Conservation (phyloP, 768 basidiomycete genomes). For the Ramaria rubella region DNA sequence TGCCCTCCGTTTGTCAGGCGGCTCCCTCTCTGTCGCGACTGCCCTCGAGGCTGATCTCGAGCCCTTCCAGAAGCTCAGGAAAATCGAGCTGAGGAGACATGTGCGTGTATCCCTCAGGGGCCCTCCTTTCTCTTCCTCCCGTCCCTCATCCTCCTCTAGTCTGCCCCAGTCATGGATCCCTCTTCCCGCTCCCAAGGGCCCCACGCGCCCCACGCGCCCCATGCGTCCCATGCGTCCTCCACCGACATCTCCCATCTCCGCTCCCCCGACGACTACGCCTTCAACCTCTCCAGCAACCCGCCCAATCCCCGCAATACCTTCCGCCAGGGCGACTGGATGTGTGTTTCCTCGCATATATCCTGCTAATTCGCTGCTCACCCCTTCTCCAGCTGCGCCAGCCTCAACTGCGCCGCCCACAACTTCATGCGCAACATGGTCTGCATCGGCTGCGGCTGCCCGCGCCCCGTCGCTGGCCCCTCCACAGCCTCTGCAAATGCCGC, state of each 20-base stretch:
- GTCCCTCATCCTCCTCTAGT: neutral
- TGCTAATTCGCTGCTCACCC: slow-evolving; percentile 15
- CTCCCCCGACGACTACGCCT: slow-evolving; percentile 4
- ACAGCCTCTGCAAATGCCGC: slow-evolving; percentile 4
- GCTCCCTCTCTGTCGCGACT: slow-evolving; percentile 40
- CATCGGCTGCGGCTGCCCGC: slow-evolving; percentile 67
- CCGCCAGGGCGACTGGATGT: slow-evolving; percentile 74
- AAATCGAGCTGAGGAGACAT: slow-evolving; percentile 29
- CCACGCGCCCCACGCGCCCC: slow-evolving; percentile 15
- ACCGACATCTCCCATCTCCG: slow-evolving; percentile 25
- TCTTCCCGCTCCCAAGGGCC: too few species aligned
- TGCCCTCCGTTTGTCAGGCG: slow-evolving; percentile 45
- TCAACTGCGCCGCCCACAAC: slow-evolving; percentile 74
- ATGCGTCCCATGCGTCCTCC: slow-evolving; percentile 28
- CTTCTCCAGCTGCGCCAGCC: slow-evolving; percentile 50
- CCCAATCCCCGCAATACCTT: slow-evolving; percentile 64
- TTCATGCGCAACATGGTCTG: slow-evolving; percentile 78
- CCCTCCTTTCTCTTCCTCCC: neutral
- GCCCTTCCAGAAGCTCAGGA: slow-evolving; percentile 50
- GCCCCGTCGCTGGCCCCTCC: neutral
- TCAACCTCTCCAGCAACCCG: slow-evolving; percentile 55
- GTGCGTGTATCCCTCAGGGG: neutral
- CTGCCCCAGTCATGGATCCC: neutral
- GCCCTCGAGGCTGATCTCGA: slow-evolving; percentile 60
- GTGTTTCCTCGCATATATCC: slow-evolving; percentile 26